Evolutionary conservation across 1,284 basidiomycete genomes (phyloP).

Genomic region (Pseudozyma flocculosa): DNA sequence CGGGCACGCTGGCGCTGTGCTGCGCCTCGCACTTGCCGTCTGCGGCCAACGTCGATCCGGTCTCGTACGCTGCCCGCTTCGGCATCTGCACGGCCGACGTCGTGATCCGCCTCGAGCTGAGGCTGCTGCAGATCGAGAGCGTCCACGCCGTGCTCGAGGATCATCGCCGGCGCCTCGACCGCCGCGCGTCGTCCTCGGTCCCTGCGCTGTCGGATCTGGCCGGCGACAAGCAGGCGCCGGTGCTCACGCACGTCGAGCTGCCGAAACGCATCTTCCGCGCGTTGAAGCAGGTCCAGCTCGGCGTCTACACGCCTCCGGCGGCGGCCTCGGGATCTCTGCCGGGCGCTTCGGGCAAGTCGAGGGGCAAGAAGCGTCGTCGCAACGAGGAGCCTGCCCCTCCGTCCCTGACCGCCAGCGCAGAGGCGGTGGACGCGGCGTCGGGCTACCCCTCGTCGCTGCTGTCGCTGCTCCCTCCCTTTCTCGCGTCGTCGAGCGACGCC

Average conservation of each 20-base stretch:
- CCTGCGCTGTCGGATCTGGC: neutral
- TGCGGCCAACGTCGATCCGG: constrained; percentile 5
- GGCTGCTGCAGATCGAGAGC: neutral
- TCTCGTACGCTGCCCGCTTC: constrained; percentile 13
- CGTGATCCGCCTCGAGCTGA: constrained; percentile 1
- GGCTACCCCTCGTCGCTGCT: too few relatives aligned
- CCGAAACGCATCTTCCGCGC: constrained; percentile 1
- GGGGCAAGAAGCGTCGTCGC: neutral
- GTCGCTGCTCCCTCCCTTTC: too few relatives aligned
- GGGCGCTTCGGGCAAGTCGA: neutral
- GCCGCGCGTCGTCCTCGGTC: neutral
- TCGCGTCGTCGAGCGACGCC: neutral
- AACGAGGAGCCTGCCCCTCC: too few relatives aligned
- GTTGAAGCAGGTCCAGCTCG: neutral
- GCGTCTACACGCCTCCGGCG: neutral
- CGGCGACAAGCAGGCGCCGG: too few relatives aligned
- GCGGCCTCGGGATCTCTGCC: too few relatives aligned
- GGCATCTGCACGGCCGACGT: constrained; percentile 13
- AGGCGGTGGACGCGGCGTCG: too few relatives aligned
- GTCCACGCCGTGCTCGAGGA: neutral
- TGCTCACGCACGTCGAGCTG: neutral
- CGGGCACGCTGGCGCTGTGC: neutral
- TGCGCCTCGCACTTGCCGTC: neutral
- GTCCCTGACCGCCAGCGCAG: too few relatives aligned
- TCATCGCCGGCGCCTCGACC: neutral